Evolutionary conservation across 2,329 filamentous ascomycete genomes (phyloP).

Genomic region (Emergomyces orientalis): DNA sequence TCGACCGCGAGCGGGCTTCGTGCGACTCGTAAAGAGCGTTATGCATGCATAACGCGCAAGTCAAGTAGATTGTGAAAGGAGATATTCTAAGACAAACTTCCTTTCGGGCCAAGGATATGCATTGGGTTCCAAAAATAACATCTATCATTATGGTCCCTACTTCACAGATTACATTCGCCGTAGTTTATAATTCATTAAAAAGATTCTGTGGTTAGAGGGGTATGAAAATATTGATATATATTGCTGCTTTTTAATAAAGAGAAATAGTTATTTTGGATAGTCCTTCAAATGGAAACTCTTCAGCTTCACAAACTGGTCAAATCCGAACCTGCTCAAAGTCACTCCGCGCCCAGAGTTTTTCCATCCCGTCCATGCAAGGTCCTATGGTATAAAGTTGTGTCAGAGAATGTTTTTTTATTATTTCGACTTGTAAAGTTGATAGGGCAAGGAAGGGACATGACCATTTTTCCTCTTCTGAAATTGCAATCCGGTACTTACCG

Average conservation of each 20-base stretch:
- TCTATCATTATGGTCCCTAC: neutral
- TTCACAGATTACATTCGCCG: neutral
- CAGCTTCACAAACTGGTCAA: constrained; percentile 90
- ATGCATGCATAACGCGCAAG: neutral
- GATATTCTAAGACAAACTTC: neutral
- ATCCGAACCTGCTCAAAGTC: constrained; percentile 81
- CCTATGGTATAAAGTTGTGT: constrained; percentile 42
- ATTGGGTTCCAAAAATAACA: neutral
- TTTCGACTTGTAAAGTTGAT: neutral
- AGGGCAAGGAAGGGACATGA: constrained; percentile 6
- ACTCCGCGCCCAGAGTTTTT: constrained; percentile 92
- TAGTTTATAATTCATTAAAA: neutral
- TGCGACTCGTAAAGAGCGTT: neutral
- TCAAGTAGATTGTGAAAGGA: neutral
- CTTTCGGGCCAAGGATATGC: neutral
- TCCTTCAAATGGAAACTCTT: constrained; percentile 95
- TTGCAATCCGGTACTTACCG: constrained; percentile 53
- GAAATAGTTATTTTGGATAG: constrained; percentile 45
- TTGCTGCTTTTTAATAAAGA: neutral
- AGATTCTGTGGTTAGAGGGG: neutral
- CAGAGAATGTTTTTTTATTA: constrained; percentile 1
- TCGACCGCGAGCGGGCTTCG: neutral
- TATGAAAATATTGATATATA: constrained; percentile 10
- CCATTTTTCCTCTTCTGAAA: neutral
- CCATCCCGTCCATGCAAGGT: constrained; percentile 95